Evolutionary conservation across 345 rosid species (phyloP).

Genomic region (Salix dunnii): DNA sequence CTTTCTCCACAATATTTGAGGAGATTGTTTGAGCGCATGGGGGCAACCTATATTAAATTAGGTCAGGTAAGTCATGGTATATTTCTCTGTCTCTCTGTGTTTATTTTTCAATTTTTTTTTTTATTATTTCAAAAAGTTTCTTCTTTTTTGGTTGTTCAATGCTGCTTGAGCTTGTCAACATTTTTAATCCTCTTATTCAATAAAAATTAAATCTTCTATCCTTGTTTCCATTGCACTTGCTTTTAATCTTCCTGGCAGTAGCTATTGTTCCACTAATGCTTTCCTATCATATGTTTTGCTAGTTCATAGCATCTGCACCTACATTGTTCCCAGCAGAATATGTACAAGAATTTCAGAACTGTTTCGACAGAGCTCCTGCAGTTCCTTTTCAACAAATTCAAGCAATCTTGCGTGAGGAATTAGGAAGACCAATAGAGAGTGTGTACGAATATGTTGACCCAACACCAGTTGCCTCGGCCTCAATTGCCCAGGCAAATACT

Average conservation of each 20-base stretch:
- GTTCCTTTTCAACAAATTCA: conserved; percentile 75
- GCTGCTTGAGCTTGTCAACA: neutral
- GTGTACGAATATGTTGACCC: conserved; percentile 84
- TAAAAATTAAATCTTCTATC: neutral
- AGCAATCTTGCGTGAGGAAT: conserved; percentile 68
- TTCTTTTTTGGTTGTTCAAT: neutral
- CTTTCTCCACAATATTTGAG: conserved; percentile 84
- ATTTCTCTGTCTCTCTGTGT: neutral
- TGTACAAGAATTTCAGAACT: conserved; percentile 84
- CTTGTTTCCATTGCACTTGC: neutral
- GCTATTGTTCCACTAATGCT: conserved; percentile 12
- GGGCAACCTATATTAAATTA: conserved; percentile 92
- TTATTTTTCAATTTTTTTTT: neutral
- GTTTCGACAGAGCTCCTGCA: conserved; percentile 88
- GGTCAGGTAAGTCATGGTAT: conserved; percentile 61
- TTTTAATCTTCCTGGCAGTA: neutral
- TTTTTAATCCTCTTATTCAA: neutral
- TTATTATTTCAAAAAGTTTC: neutral
- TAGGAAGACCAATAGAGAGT: conserved; percentile 81
- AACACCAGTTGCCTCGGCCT: conserved; percentile 91
- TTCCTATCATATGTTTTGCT: conserved; percentile 20
- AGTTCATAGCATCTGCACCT: conserved; percentile 97
- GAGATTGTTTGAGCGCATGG: conserved; percentile 94
- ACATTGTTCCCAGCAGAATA: conserved; percentile 87
- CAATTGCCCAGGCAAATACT: conserved; percentile 73